Percentiles rank a stretch among this genome's conserved stretches.
phyloP scores from a whole-genome alignment of 2,329 filamentous ascomycete genomes.

The Dactylellina haptotyla region DNA sequence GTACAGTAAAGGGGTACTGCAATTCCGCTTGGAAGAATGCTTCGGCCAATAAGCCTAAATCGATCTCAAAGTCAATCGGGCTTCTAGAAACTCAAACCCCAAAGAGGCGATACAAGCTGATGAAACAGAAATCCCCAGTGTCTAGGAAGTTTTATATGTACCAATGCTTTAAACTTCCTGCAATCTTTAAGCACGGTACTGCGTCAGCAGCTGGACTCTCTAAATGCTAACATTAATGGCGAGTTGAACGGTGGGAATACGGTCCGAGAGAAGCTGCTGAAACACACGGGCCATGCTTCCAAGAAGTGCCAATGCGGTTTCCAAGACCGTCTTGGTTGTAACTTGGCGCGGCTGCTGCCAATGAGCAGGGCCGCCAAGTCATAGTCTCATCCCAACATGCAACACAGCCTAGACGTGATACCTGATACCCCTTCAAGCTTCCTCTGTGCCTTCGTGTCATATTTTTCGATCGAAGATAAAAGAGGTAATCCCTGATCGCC shows the following conservation, averaged over 20 bases:
- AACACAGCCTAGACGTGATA: slow-evolving; percentile 14
- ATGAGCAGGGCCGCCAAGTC: slow-evolving; percentile 27
- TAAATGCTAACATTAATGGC: background rate
- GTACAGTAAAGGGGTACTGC: background rate
- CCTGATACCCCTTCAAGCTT: background rate
- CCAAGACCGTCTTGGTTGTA: slow-evolving; percentile 30
- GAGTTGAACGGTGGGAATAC: slow-evolving; percentile 29
- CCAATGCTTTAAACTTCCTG: background rate
- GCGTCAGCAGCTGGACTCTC: background rate
- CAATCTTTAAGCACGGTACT: background rate
- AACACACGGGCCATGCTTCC: slow-evolving; percentile 40
- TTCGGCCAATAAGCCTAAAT: slow-evolving; percentile 43
- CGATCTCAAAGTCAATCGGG: slow-evolving; percentile 30
- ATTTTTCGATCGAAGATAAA: background rate
- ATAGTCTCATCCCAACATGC: slow-evolving; percentile 27
- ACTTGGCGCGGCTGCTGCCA: slow-evolving; percentile 17
- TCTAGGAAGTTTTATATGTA: slow-evolving; percentile 33
- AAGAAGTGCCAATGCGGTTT: slow-evolving; percentile 40
- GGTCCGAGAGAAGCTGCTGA: slow-evolving; percentile 48
- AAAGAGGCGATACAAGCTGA: background rate
- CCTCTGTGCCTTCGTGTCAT: background rate
- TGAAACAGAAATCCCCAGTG: background rate
- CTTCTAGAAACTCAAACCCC: slow-evolving; percentile 22
- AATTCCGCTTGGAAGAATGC: slow-evolving; percentile 44
- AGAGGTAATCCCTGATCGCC: slow-evolving; percentile 7